These are phyloP conservation scores for Pseudonitzschia pungens DNA, from an alignment of 108 stramenopile species.

Conservation along the genomic window DNA sequence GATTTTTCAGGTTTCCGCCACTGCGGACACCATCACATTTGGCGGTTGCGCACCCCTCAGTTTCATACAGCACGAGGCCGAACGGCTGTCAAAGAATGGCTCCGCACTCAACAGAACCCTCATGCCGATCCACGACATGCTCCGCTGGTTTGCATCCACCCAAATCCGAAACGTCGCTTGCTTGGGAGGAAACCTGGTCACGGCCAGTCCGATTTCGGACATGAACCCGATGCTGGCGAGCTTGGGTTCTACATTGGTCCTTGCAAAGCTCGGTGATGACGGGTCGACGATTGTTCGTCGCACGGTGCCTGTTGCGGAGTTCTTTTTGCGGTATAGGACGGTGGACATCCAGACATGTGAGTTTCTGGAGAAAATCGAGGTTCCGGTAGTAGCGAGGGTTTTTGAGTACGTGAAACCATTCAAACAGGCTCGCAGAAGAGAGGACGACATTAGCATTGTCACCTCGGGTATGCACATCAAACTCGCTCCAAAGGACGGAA, in stretches of 20 bases:
- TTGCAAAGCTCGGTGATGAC: constrained; percentile 59
- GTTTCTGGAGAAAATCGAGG: constrained; percentile 75
- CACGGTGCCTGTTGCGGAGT: constrained; percentile 70
- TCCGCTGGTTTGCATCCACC: constrained; percentile 96
- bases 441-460: constrained; percentile 96
- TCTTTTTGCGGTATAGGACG: constrained; percentile 88
- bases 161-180: constrained; percentile 96
- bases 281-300: constrained; percentile 43
- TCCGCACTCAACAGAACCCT: constrained; percentile 40
- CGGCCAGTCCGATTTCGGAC: constrained; percentile 94
- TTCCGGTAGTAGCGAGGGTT: constrained; percentile 60
- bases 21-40: constrained; percentile 38
- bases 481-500: constrained; percentile 43
- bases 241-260: constrained; percentile 60
- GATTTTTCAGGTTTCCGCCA: constrained; percentile 49
- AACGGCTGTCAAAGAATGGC: constrained; percentile 27
- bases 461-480: constrained; percentile 86
- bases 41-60: constrained; percentile 76
- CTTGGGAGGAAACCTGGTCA: constrained; percentile 93
- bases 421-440: constrained; percentile 92
- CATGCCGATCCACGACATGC: constrained; percentile 86
- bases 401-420: constrained; percentile 91
- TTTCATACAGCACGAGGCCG: constrained; percentile 61
- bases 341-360: constrained; percentile 79
- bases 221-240: constrained; percentile 92